Base-by-base conservation (phyloP, 495 filamentous ascomycete genomes). In the Tuber aestivum region DNA sequence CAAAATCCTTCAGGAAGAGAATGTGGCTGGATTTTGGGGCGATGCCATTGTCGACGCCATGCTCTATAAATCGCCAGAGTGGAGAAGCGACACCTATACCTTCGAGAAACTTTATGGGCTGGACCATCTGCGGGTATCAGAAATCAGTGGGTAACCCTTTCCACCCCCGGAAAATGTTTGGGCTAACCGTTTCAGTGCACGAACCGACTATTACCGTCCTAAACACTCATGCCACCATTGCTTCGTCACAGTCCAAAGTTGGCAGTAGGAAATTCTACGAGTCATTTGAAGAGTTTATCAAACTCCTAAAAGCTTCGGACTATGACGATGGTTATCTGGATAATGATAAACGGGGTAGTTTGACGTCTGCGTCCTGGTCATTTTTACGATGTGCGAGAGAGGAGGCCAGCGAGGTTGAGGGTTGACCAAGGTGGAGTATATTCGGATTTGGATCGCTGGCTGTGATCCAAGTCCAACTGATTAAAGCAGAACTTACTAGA, bases 91-190 rank as follows among this genome's bases (percentile, higher is more conserved):
- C 32, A 6, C 42, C 44, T 0, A 9, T 27, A 48, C 38, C 20
- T 77, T 41, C 42, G 27, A 74, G 38, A 20, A n/a, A 18, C 41
- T 74, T 23, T 75, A 75, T 72, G 76, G 76, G 44, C 37, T 77
- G 42, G n/a, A 45, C 0, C 73, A 70, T 50, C 7, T 4, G 56
- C 41, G 0, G 3, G 74, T 78, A n/a, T 42, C 16, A 68, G 32
- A 10, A 48, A 71, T 77, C 41, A 77, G 75, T 77, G 37, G 68
- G 75, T 74, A 50, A n/a, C 8, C 45, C 42, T 50, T 71, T 69
- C 21, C 72, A 32, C 45, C 69, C 69, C 6, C n/a, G 8, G 42
- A n/a, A 50, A 44, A 8, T 68, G 20, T 27, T 41, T 65, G 40
- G 41, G 50, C 74, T 48, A 69, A 70, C 72, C 35, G 35, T 9